Evolutionary conservation across 768 basidiomycete species (phyloP), one percentile per base, ranked within the genome.

Genomic region (Kwoniella dejecticola): DNA sequence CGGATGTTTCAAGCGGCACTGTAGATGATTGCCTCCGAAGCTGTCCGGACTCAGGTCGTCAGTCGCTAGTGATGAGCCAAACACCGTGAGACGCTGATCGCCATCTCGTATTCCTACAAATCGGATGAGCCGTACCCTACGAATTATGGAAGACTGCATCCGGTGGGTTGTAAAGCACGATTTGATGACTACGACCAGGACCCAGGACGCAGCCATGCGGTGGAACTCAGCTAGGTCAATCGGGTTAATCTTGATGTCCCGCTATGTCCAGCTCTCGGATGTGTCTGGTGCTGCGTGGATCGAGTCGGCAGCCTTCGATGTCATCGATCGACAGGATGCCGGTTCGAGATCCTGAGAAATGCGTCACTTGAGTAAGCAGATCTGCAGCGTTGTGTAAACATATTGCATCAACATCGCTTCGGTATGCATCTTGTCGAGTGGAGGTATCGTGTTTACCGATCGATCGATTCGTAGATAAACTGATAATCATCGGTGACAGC

Each of bases 391-490:
- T 4, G 21, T 30, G 17, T 50, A 17, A 31, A n/a, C 3, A 27
- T n/a, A n/a, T n/a, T n/a, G n/a, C n/a, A n/a, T n/a, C n/a, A n/a
- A n/a, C n/a, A n/a, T n/a, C n/a, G n/a, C n/a, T n/a, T n/a, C n/a
- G 33, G 33, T 36, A 7, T 36, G 33, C 15, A 7, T 36, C 7
- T 36, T 36, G 33, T 7, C 7, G 33, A 36, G 33, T 36, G 33
- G 33, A 36, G 33, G 33, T 36, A 15, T 7, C 15, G 7, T 36
- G 33, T 7, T 7, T 36, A 31, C 27, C 48, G 48, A 50, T 50
- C 48, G 48, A 50, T 50, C 48, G 48, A 50, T 50, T 50, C 11
- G 33, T 17, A 50, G 21, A 33, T 26, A 19, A 50, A 19, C 6
- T 47, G 31, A 21, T 33, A 50, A 33, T 12, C 11, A 50, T 50